A percentile compares a stretch with the other conserved stretches of the same genome.
Evolutionary conservation across 306 rosid species (phyloP).

Genomic region (Inga laurina): DNA sequence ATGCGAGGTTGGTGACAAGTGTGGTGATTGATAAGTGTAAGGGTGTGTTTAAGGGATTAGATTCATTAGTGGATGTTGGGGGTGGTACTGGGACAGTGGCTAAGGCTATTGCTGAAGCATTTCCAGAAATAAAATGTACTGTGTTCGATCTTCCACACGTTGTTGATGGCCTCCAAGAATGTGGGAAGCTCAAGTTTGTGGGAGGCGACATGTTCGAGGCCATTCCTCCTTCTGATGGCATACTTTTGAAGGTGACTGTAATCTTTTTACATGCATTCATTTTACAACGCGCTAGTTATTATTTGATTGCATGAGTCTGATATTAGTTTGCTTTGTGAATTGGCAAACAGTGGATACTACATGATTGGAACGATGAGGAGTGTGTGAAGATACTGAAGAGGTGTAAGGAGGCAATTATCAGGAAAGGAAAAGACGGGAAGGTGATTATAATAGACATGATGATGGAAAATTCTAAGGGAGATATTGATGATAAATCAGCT

Average conservation of each 20-base stretch:
- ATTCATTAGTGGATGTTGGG: slow-evolving; percentile 55
- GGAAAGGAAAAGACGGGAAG: not conserved
- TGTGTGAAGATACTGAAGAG: slow-evolving; percentile 35
- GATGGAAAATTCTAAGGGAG: not conserved
- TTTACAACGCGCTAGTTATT: too few relatives aligned
- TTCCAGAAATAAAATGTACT: slow-evolving; percentile 44
- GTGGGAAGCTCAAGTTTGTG: slow-evolving; percentile 37
- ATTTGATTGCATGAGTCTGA: not conserved
- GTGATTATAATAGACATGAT: not conserved
- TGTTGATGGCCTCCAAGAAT: slow-evolving; percentile 42
- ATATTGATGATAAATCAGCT: not conserved
- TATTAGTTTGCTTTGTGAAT: not conserved
- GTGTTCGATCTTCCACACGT: slow-evolving; percentile 64
- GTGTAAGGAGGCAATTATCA: slow-evolving; percentile 35
- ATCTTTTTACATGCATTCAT: not conserved
- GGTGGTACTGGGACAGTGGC: slow-evolving; percentile 59
- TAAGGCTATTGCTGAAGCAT: slow-evolving; percentile 42
- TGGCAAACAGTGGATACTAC: not conserved
- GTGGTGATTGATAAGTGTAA: slow-evolving; percentile 41
- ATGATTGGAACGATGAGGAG: slow-evolving; percentile 35
- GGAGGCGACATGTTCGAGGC: slow-evolving; percentile 56
- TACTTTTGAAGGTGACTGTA: slow-evolving; percentile 46
- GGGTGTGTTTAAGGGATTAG: slow-evolving; percentile 43
- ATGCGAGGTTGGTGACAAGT: slow-evolving; percentile 41
- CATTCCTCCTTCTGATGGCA: slow-evolving; percentile 46